phyloP scores from a whole-genome alignment of 192 early-diverging fungal genomes.

The Backusella circina region DNA sequence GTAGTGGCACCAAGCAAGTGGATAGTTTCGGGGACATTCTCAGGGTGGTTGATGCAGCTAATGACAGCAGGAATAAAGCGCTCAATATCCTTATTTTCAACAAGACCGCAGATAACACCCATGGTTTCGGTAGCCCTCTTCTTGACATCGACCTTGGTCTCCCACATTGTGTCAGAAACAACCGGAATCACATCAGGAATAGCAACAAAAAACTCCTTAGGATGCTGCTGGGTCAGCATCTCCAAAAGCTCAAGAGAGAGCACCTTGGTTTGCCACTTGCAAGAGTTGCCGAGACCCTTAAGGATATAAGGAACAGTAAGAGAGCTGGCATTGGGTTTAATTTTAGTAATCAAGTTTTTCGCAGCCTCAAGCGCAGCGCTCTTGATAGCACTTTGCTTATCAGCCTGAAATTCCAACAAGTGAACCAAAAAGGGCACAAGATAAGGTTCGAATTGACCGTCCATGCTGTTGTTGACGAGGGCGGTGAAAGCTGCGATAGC shows the following conservation, averaged over 20 bases:
- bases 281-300: constrained; percentile 66
- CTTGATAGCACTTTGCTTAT: constrained; percentile 46
- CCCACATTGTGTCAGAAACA: constrained; percentile 77
- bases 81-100: constrained; percentile 79
- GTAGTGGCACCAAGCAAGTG: constrained; percentile 77
- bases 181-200: constrained; percentile 66
- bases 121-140: constrained; percentile 63
- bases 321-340: constrained; percentile 44
- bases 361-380: constrained; percentile 43
- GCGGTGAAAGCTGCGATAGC: constrained; percentile 56
- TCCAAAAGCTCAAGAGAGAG: constrained; percentile 45
- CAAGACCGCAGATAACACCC: constrained; percentile 62
- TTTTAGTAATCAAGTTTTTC: constrained; percentile 38
- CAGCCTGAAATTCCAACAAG: constrained; percentile 60
- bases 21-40: constrained; percentile 75
- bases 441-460: constrained; percentile 64
- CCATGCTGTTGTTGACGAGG: constrained; percentile 44
- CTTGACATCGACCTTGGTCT: constrained; percentile 74
- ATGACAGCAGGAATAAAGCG: constrained; percentile 75
- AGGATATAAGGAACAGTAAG: constrained; percentile 62
- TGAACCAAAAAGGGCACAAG: constrained; percentile 59
- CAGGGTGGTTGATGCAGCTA: constrained; percentile 70
- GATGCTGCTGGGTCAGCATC: constrained; percentile 40
- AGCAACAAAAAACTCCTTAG: constrained; percentile 44
- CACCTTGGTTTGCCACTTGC: constrained; percentile 74